Percentiles rank a stretch among this genome's conserved stretches.
phyloP scores from a whole-genome alignment of 73 alveolate species.

The Paramecium octaurelia region DNA sequence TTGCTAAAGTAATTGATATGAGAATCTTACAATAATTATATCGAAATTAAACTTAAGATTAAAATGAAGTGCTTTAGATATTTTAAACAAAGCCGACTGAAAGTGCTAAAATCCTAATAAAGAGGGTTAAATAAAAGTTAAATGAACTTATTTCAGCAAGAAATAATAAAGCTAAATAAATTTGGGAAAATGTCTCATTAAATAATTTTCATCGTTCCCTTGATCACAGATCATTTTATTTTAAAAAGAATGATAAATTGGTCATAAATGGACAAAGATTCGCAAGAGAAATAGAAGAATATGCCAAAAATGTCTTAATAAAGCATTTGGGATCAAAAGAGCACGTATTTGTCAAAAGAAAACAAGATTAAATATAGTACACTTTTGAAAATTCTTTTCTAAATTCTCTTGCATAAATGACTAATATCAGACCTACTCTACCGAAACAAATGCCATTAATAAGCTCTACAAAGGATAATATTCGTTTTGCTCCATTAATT shows the following conservation, averaged over 20 bases:
- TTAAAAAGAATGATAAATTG: slow-evolving; percentile 63
- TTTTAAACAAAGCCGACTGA: slow-evolving; percentile 58
- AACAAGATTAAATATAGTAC: neutral
- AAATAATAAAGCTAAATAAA: slow-evolving; percentile 36
- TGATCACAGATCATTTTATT: slow-evolving; percentile 69
- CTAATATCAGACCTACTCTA: neutral
- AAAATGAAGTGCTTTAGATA: slow-evolving; percentile 53
- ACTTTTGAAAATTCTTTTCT: neutral
- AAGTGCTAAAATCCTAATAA: slow-evolving; percentile 53
- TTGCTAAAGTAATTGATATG: slow-evolving; percentile 48
- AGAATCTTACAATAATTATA: slow-evolving; percentile 44
- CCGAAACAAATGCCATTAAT: neutral
- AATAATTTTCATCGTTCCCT: slow-evolving; percentile 65
- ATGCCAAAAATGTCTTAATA: slow-evolving; percentile 18
- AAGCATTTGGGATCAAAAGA: slow-evolving; percentile 38
- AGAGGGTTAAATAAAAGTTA: slow-evolving; percentile 53
- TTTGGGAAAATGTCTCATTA: slow-evolving; percentile 63
- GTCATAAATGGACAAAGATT: slow-evolving; percentile 16
- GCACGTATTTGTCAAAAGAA: neutral
- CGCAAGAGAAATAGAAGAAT: slow-evolving; percentile 42
- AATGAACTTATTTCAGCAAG: slow-evolving; percentile 55
- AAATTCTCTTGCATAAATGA: neutral
- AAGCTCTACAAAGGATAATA: too few species aligned
- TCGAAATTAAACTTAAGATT: slow-evolving; percentile 53
- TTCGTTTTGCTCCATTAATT: neutral